Percentiles rank a stretch among this genome's conserved stretches.
Conservation (phyloP, 257 asterid genomes). For the Fraxinus americana region DNA sequence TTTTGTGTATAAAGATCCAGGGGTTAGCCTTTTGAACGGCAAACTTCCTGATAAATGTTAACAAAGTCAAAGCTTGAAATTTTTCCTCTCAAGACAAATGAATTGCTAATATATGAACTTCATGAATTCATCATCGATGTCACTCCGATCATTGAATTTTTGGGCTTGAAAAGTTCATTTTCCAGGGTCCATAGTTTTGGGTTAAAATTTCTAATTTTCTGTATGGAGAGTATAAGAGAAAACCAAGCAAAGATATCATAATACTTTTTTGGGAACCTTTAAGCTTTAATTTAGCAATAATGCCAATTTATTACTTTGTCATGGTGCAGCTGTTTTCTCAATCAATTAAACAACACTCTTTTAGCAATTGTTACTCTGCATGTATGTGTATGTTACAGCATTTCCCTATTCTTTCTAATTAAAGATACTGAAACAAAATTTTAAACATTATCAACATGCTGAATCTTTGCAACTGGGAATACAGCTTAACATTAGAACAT, state of each 20-base stretch:
- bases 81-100: not conserved
- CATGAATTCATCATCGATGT: constrained; percentile 3
- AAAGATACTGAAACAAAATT: not conserved
- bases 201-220: not conserved
- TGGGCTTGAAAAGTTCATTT: not conserved
- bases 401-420: not conserved
- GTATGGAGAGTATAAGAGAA: not conserved
- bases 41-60: not conserved
- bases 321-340: not conserved
- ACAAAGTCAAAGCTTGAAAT: not conserved
- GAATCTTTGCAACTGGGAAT: constrained; percentile 9
- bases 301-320: not conserved
- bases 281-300: not conserved
- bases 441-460: not conserved
- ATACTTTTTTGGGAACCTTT: not conserved
- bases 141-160: not conserved
- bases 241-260: not conserved
- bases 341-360: not conserved
- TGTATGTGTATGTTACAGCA: not conserved
- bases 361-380: not conserved
- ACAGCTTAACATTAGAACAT: not conserved
- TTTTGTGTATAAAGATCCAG: not conserved
- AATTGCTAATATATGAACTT: not conserved
- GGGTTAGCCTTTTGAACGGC: not conserved
- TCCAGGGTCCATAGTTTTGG: not conserved